These are phyloP conservation scores for Orbilia blumenaviensis DNA, from an alignment of 2,329 filamentous ascomycete genomes.

Conservation along the genomic window DNA sequence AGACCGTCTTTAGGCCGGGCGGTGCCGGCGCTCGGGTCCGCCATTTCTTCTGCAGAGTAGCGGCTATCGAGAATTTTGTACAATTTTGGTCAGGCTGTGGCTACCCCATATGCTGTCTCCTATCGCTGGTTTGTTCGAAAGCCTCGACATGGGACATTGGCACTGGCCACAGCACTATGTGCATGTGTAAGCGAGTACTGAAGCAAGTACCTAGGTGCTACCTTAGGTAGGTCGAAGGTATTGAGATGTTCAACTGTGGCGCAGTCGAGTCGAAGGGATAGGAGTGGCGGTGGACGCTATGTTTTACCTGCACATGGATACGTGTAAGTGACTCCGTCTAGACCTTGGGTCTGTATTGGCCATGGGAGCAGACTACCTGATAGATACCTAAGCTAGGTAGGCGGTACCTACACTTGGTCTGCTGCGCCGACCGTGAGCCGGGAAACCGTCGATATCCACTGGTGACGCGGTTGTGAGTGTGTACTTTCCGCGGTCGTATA, in stretches of 20 bases:
- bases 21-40: slow-evolving; percentile 20
- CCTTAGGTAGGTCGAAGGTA: neutral
- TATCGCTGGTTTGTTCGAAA: neutral
- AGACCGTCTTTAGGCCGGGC: slow-evolving; percentile 28
- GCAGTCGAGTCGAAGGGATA: neutral
- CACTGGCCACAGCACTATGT: neutral
- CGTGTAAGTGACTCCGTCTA: neutral
- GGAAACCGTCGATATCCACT: too few relatives aligned
- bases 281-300: neutral
- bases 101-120: neutral
- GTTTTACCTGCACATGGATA: neutral
- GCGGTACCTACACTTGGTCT: too few relatives aligned
- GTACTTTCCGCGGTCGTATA: too few relatives aligned
- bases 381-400: too few relatives aligned
- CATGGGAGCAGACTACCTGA: too few relatives aligned
- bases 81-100: too few relatives aligned
- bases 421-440: too few relatives aligned
- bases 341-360: too few relatives aligned
- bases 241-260: neutral
- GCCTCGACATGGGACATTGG: neutral
- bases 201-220: too few relatives aligned
- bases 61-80: neutral
- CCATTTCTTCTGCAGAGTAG: too few relatives aligned
- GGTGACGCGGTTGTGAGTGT: too few relatives aligned
- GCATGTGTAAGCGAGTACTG: neutral